Percentiles rank a stretch among this genome's conserved stretches.
phyloP scores from a whole-genome alignment of 805 yeast species.

The Martiniozyma abietophila region DNA sequence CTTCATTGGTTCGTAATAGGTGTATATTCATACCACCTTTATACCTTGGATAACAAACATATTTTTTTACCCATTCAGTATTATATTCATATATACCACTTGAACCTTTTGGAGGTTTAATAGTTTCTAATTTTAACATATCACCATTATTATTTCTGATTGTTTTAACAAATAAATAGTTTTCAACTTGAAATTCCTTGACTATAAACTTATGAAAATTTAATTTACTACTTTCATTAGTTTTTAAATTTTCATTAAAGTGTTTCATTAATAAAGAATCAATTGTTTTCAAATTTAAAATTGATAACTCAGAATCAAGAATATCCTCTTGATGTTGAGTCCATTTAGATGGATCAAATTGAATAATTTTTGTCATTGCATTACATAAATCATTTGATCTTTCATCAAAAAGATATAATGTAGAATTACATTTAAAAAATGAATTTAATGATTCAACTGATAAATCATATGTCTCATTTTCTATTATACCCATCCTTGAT shows the following conservation, averaged over 20 bases:
- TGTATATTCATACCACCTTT: slow-evolving; percentile 36
- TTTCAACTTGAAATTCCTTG: slow-evolving; percentile 11
- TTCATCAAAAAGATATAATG: too few relatives aligned
- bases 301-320: not conserved
- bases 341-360: slow-evolving; percentile 9
- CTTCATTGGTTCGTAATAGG: slow-evolving; percentile 13
- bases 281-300: too few relatives aligned
- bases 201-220: slow-evolving; percentile 17
- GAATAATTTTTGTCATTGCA: slow-evolving; percentile 3
- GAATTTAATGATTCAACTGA: too few relatives aligned
- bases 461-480: too few relatives aligned
- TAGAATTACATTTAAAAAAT: too few relatives aligned
- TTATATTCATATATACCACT: slow-evolving; percentile 14
- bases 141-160: slow-evolving; percentile 32
- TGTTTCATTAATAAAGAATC: too few relatives aligned
- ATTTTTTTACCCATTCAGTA: slow-evolving; percentile 30
- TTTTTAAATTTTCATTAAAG: not conserved
- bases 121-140: slow-evolving; percentile 30
- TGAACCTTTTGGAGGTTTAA: slow-evolving; percentile 13
- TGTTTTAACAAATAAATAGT: slow-evolving; percentile 29
- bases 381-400: not conserved
- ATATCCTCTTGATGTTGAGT: not conserved
- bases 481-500: too few relatives aligned
- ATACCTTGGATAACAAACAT: slow-evolving; percentile 35
- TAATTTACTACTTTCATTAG: slow-evolving; percentile 3